A percentile compares a stretch with the other conserved stretches of the same genome.
Conservation (phyloP, 1,284 basidiomycete genomes). For the Naganishia sp. region DNA sequence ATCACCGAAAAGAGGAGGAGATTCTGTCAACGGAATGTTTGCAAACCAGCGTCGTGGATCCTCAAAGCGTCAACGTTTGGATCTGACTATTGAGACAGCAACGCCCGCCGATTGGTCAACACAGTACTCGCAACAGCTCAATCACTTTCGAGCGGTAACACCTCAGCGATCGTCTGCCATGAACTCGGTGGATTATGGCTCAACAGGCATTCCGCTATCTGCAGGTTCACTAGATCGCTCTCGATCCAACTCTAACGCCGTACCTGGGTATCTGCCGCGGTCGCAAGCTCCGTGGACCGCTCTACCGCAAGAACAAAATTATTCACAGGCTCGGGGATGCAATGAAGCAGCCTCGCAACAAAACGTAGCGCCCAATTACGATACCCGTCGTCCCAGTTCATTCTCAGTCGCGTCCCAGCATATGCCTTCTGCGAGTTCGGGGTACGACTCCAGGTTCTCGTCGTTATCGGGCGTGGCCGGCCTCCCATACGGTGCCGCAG, state of each 20-base stretch:
- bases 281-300: neutral
- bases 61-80: conserved; percentile 10
- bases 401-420: neutral
- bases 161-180: neutral
- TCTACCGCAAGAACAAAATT: neutral
- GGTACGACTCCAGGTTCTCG: neutral
- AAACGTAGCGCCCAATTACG: neutral
- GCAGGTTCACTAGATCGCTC: neutral
- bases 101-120: neutral
- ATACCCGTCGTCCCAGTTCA: neutral
- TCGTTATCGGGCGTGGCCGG: neutral
- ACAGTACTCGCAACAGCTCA: neutral
- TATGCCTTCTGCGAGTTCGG: neutral
- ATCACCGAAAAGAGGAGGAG: conserved; percentile 6
- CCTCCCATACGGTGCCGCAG: neutral
- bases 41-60: neutral
- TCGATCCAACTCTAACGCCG: neutral
- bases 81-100: conserved; percentile 4
- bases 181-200: neutral
- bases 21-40: neutral
- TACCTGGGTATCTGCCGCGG: neutral
- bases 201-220: neutral
- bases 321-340: neutral
- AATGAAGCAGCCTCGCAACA: too few species aligned
- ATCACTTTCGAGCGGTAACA: neutral